Base-by-base conservation (phyloP, 2,329 filamentous ascomycete genomes). In the Pezicula neosporulosa region DNA sequence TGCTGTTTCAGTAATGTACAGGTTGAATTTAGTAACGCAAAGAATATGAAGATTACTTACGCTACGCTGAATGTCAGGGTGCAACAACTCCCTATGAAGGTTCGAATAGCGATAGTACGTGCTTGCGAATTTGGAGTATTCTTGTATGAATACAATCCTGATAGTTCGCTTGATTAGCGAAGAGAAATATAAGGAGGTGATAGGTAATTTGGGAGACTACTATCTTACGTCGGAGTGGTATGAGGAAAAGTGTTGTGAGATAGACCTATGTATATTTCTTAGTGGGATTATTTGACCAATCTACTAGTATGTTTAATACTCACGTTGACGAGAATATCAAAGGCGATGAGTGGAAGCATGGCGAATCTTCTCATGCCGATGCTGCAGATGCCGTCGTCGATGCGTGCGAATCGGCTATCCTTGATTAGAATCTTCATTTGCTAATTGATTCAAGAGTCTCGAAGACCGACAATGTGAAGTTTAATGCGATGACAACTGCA, bases 341-440 rank as follows among this genome's bases (percentile, higher is more conserved):
- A 83, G 0, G 70, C 70, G 42, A 87, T 82, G 10, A 87, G 72
- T 0, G 82, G 81, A 27, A 85, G 75, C 72, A 86, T 80, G 4
- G 79, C 77, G 4, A 74, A 66, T 47, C 71, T 77, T 58, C 78
- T 67, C 76, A 86, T 82, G 16, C 83, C 83, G 49, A 86, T 85
- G 50, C 81, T 75, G 58, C 83, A 87, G 41, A 76, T 66, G 2
- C 77, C 78, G 10, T 80, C 62, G 2, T 79, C 69, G 48, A 84
- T 76, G 50, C 74, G 75, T 3, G 78, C 75, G 42, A 84, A 80
- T 4, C 82, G 82, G 18, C 61, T 63, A 33, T 10, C 9, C 24
- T 47, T 7, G 59, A 78, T 82, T 52, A 10, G 27, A 24, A 43
- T 6, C 37, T 46, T 28, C 35, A 13, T 36, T 30, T 19, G 44